Evolutionary conservation across 352 stramenopile species (phyloP), one percentile per base, ranked within the genome.

Genomic region (Phytophthora macrochlamydospora): DNA sequence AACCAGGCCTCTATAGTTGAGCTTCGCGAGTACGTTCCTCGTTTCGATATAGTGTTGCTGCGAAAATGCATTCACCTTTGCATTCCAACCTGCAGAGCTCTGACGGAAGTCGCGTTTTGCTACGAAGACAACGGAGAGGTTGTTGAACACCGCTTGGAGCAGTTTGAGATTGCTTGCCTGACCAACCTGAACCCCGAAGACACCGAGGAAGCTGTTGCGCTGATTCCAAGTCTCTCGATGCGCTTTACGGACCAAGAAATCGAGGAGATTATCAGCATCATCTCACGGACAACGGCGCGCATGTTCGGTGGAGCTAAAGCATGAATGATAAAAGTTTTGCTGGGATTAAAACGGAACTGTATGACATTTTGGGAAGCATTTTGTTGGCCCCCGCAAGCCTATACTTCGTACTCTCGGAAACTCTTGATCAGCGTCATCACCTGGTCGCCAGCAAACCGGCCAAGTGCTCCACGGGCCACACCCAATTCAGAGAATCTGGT

Each of bases 1-100:
- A 96, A 96, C 75, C 88, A 96, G 66, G 84, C 82, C 48, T 89
- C 81, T 12, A 85, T 96, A 18, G 90, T 89, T n/a, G 87, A 95
- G 58, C 73, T 96, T 33, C 83, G 87, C 63, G 85, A 93, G 79
- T 92, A 81, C 33, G 79, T 86, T 24, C 24, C 3, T 40, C 43
- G 24, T 35, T 3, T 2, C 33, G 5, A 4, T 44, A 33, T 32
- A 24, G 37, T 24, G 48, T 14, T 58, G 13, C 49, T n/a, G 14
- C 53, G 2, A 7, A 29, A 35, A 4, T 13, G 45, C 48, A 55
- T 28, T 53, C 8, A 53, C 33, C 30, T 40, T 13, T 52, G 8
- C 42, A 24, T 49, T 11, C 46, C 13, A 44, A 33, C 24, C 13
- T 58, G 30, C 51, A 93, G 85, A 73, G 83, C 85, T 56, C 62